phyloP scores from a whole-genome alignment of 345 rosid genomes.

The Rhizophora apiculata region DNA sequence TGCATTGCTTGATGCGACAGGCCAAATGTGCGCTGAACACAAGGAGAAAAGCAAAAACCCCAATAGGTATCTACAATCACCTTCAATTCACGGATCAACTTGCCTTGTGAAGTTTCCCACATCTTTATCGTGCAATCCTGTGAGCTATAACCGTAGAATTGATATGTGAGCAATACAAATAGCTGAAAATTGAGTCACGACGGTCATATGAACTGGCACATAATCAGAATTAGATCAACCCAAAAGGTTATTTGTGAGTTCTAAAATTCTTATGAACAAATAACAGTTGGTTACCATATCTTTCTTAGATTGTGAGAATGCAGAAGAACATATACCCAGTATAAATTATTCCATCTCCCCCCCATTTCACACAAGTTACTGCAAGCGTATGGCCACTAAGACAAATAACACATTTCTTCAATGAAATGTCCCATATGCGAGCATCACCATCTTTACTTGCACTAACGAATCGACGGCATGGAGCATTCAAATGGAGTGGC shows the following conservation, averaged over 20 bases:
- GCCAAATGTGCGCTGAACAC: neutral
- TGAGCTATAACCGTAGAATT: constrained; percentile 49
- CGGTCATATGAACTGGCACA: neutral
- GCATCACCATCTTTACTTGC: constrained; percentile 99
- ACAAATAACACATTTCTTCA: constrained; percentile 64
- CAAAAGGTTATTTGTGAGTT: neutral
- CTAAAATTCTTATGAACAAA: neutral
- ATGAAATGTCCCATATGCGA: constrained; percentile 81
- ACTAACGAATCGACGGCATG: constrained; percentile 93
- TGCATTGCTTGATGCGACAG: neutral
- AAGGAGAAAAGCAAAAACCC: neutral
- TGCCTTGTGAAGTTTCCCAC: constrained; percentile 98
- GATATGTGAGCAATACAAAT: constrained; percentile 13
- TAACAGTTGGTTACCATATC: neutral
- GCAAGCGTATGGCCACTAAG: constrained; percentile 92
- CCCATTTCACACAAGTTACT: constrained; percentile 98
- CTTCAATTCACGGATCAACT: constrained; percentile 92
- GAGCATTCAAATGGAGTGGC: constrained; percentile 85
- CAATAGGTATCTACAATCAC: constrained; percentile 33
- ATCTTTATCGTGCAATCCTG: constrained; percentile 95
- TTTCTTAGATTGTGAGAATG: neutral
- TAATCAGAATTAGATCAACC: neutral
- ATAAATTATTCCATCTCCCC: constrained; percentile 87
- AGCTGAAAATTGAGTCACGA: neutral
- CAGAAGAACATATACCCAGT: constrained; percentile 55